Conservation (phyloP, 345 rosid genomes). For the Salix brachista region DNA sequence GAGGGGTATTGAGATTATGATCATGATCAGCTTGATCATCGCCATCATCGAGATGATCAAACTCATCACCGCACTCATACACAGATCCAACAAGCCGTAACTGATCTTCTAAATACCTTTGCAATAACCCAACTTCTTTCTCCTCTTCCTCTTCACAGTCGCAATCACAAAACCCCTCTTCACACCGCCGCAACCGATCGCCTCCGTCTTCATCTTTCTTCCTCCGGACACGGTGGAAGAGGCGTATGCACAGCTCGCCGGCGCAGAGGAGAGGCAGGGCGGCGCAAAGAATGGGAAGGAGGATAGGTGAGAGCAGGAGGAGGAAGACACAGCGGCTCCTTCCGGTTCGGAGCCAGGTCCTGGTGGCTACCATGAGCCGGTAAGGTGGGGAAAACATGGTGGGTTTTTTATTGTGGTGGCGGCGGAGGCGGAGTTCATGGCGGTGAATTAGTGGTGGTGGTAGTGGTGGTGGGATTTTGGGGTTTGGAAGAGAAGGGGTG, state of each 20-base stretch:
- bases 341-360: conserved; percentile 40
- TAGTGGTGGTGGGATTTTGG: background rate
- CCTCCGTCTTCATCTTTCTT: conserved; percentile 23
- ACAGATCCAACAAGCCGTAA: conserved; percentile 45
- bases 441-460: background rate
- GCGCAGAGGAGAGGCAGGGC: conserved; percentile 50
- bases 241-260: conserved; percentile 40
- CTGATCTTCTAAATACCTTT: conserved; percentile 68
- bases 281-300: conserved; percentile 48
- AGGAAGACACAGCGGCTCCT: conserved; percentile 45
- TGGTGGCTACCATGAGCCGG: conserved; percentile 41
- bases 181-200: conserved; percentile 40
- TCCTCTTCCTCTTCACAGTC: conserved; percentile 16
- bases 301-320: conserved; percentile 54
- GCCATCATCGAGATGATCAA: background rate
- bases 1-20: conserved; percentile 32
- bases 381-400: background rate
- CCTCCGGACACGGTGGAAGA: conserved; percentile 25
- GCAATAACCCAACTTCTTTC: conserved; percentile 39
- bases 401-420: background rate
- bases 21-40: conserved; percentile 13
- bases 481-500: background rate
- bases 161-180: conserved; percentile 48
- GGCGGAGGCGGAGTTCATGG: conserved; percentile 5
- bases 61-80: conserved; percentile 41